phyloP scores from a whole-genome alignment of 768 basidiomycete genomes.

The Kwoniella botswanensis region DNA sequence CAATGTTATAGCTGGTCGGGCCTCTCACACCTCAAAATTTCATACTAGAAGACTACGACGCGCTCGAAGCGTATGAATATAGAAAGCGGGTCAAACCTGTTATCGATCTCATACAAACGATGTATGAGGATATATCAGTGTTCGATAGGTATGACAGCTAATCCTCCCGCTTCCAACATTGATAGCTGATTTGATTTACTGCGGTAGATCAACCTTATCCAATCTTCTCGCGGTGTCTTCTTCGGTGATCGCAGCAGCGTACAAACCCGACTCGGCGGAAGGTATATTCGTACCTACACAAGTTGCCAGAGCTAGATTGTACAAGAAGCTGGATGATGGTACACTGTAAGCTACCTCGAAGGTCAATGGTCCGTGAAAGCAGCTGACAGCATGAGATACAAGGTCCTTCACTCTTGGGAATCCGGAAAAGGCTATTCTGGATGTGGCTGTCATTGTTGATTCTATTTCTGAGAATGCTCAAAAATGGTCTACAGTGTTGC shows the following conservation, averaged over 20 bases:
- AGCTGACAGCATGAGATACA: no score
- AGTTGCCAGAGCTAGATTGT: constrained; percentile 67
- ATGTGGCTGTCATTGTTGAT: constrained; percentile 76
- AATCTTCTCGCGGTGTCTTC: constrained; percentile 70
- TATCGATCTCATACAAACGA: constrained; percentile 67
- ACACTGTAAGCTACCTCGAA: constrained; percentile 66
- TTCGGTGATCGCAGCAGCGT: constrained; percentile 73
- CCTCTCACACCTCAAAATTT: constrained; percentile 71
- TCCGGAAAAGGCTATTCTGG: constrained; percentile 69
- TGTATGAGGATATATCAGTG: constrained; percentile 60
- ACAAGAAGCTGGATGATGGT: constrained; percentile 66
- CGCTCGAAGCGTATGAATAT: constrained; percentile 75
- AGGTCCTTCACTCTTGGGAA: constrained; percentile 73
- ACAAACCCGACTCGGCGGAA: constrained; percentile 57
- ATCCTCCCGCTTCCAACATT: neutral
- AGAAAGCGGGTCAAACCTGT: constrained; percentile 73
- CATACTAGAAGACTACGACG: constrained; percentile 70
- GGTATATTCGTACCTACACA: constrained; percentile 73
- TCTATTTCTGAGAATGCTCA: constrained; percentile 84
- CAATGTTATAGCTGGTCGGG: constrained; percentile 69
- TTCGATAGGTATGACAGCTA: constrained; percentile 61
- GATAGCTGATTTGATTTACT: neutral
- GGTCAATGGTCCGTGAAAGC: neutral
- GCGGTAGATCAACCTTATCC: constrained; percentile 64
- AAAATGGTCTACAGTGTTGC: constrained; percentile 78